Evolutionary conservation across 73 alveolate species (phyloP).

Genomic region (Paramecium caudatum): DNA sequence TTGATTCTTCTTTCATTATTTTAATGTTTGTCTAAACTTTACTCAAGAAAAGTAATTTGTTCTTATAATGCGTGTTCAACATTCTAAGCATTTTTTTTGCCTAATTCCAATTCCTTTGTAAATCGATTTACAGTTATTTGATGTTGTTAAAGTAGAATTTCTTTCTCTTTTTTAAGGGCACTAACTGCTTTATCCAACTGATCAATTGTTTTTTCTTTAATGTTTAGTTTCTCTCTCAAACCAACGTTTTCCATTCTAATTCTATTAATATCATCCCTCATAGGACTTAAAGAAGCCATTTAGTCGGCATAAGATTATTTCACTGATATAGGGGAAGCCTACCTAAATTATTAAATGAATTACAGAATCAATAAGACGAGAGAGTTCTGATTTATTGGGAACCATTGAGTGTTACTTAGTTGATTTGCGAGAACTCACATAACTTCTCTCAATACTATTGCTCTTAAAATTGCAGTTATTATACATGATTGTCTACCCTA

Average conservation of each 20-base stretch:
- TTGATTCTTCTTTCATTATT: not conserved
- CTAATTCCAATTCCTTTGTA: not conserved
- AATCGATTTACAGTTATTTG: not conserved
- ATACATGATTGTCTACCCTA: not conserved
- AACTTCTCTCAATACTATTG: constrained; percentile 16
- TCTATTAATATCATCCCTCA: not conserved
- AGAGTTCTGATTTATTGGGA: constrained; percentile 10
- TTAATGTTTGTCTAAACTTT: not conserved
- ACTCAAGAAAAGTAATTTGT: constrained; percentile 1
- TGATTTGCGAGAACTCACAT: not conserved
- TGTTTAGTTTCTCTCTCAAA: not conserved
- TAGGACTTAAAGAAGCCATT: not conserved
- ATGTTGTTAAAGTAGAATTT: not conserved
- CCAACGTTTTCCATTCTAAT: not conserved
- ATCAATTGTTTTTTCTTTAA: not conserved
- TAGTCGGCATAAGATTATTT: not conserved
- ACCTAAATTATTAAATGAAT: not conserved
- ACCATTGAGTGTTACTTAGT: constrained; percentile 3
- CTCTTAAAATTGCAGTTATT: not conserved
- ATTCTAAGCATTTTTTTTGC: not conserved
- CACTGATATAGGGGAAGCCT: not conserved
- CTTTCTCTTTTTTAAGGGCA: not conserved
- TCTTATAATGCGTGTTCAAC: not conserved
- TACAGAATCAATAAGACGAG: constrained; percentile 31
- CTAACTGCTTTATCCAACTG: not conserved